Evolutionary conservation across 1,284 basidiomycete species (phyloP), one percentile per base, ranked within the genome.

Genomic region (Leccinum griseonigrum): DNA sequence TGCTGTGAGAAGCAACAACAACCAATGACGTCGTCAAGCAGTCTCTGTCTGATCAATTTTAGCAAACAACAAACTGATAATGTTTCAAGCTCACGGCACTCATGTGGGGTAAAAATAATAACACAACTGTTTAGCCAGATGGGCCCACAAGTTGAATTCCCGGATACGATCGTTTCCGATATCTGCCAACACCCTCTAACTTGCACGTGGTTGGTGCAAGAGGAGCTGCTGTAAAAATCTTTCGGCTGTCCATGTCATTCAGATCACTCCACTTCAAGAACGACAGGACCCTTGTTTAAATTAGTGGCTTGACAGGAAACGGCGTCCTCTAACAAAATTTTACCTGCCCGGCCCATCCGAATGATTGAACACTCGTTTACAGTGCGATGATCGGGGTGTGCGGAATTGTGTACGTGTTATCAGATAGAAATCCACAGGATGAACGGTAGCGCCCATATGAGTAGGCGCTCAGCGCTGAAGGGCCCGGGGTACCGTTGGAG

Each of bases 281-380:
- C n/a, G 63, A 63, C 60, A 66, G 56, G n/a, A 50, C 50, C 58
- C 65, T 58, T 28, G 63, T n/a, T n/a, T n/a, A n/a, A n/a, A n/a
- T n/a, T 57, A 36, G 53, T 43, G 50, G 56, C 65, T 53, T 60
- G 64, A 60, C 61, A 28, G 29, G 48, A 48, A 22, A 34, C 5
- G 36, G 34, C 26, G 53, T 26, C 59, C 46, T 14, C 13, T 56
- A 51, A 55, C 57, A 64, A 40, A 38, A 6, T 11, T 13, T 16
- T 28, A 7, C 53, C 54, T 55, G 16, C 38, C 53, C 54, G 52
- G 16, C 38, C 18, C 31, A 16, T 61, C 18, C 28, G 22, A 26
- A 48, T 61, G 57, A 58, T 54, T 16, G 28, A 46, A 11, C 43
- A 22, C 18, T 50, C n/a, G 36, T 4, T 16, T 56, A 22, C 28